Evolutionary conservation across 768 basidiomycete species (phyloP).

Genomic region (Phlebiopsis flavidoalba): DNA sequence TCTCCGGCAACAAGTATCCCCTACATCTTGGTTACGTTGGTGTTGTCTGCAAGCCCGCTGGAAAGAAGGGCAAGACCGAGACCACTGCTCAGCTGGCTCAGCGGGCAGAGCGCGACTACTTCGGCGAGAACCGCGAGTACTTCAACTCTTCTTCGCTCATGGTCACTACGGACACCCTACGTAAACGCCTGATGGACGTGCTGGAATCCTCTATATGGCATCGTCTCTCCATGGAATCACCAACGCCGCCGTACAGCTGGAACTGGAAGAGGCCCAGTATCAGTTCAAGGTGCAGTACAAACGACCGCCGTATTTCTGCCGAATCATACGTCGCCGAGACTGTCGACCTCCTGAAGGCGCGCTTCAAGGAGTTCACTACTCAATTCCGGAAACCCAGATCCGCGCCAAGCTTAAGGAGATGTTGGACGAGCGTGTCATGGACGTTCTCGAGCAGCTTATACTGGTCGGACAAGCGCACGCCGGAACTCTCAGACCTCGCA

Average conservation of each 20-base stretch:
- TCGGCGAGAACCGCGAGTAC: constrained; percentile 53
- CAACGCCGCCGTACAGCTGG: constrained; percentile 90
- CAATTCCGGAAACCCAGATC: constrained; percentile 85
- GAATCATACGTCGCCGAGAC: constrained; percentile 99
- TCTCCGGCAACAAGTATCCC: constrained; percentile 92
- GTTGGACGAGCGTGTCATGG: constrained; percentile 96
- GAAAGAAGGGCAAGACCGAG: constrained; percentile 49
- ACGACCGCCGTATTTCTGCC: constrained; percentile 89
- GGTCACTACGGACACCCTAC: constrained; percentile 89
- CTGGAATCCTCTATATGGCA: constrained; percentile 95
- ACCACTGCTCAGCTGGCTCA: constrained; percentile 44
- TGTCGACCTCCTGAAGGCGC: constrained; percentile 84
- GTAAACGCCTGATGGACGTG: constrained; percentile 91
- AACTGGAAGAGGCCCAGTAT: constrained; percentile 94
- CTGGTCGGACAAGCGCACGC: constrained; percentile 86
- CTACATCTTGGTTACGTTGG: constrained; percentile 96
- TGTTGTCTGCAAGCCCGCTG: constrained; percentile 80
- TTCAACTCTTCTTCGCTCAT: constrained; percentile 69
- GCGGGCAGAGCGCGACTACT: constrained; percentile 64
- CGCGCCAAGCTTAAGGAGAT: constrained; percentile 84
- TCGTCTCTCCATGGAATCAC: constrained; percentile 93
- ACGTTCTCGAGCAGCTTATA: constrained; percentile 95
- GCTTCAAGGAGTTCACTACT: constrained; percentile 80
- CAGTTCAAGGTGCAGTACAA: constrained; percentile 99
- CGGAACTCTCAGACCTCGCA: constrained; percentile 68